These are phyloP conservation scores for Calonectria leucothoes DNA, from an alignment of 2,329 filamentous ascomycete genomes.

Conservation along the genomic window DNA sequence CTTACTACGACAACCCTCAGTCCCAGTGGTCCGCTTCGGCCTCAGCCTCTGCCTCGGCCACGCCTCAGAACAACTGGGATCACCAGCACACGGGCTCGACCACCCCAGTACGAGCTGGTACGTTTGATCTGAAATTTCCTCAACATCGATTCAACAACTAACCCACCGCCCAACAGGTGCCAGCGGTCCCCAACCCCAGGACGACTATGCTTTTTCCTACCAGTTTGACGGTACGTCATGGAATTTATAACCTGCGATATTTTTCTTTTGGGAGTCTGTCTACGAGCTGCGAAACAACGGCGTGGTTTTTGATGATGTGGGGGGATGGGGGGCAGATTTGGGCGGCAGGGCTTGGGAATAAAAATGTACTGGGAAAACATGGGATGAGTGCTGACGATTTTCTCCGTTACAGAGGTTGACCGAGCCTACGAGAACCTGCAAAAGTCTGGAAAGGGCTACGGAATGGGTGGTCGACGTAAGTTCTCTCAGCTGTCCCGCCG, in stretches of 20 bases:
- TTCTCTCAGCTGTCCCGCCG: slow-evolving; percentile 66
- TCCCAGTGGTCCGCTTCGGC: slow-evolving; percentile 52
- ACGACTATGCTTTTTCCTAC: slow-evolving; percentile 85
- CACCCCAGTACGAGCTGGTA: slow-evolving; percentile 56
- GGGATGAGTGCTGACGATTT: slow-evolving; percentile 42
- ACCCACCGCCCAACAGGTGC: slow-evolving; percentile 66
- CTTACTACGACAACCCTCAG: slow-evolving; percentile 59
- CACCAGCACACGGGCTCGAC: slow-evolving; percentile 51
- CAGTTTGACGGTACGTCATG: slow-evolving; percentile 86
- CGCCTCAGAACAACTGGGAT: slow-evolving; percentile 57
- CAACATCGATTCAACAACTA: neutral
- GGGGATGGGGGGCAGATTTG: neutral
- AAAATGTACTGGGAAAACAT: neutral
- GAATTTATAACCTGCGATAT: neutral
- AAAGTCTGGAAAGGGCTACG: slow-evolving; percentile 96
- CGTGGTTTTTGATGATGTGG: neutral
- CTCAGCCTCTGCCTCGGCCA: slow-evolving; percentile 21
- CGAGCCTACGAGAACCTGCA: slow-evolving; percentile 94
- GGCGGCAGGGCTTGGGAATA: neutral
- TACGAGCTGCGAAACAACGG: neutral
- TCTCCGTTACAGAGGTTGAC: slow-evolving; percentile 80
- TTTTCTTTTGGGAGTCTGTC: neutral
- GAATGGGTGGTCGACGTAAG: slow-evolving; percentile 80
- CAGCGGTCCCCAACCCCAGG: slow-evolving; percentile 78
- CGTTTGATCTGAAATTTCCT: neutral